Evolutionary conservation across 2,329 filamentous ascomycete genomes (phyloP).

Genomic region (Balansia obtecta): DNA sequence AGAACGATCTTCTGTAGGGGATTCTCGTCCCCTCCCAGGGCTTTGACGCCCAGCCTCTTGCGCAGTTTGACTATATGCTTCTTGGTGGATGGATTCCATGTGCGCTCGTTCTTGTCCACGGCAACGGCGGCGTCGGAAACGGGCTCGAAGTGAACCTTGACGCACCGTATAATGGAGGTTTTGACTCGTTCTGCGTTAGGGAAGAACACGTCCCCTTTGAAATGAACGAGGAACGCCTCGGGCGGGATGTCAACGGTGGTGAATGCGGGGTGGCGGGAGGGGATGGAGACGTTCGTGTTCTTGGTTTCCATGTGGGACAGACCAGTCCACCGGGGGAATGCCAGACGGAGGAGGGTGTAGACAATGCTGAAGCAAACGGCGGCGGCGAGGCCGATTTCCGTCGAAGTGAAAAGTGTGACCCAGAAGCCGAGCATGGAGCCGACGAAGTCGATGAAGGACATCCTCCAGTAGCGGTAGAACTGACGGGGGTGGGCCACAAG

Average conservation of each 20-base stretch:
- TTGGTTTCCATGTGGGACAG: slow-evolving; percentile 17
- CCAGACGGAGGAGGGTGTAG: slow-evolving; percentile 45
- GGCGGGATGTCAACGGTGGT: slow-evolving; percentile 21
- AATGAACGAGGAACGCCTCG: slow-evolving; percentile 43
- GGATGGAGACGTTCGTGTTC: slow-evolving; percentile 17
- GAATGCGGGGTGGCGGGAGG: slow-evolving; percentile 8
- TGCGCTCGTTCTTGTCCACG: slow-evolving; percentile 27
- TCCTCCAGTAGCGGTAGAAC: slow-evolving; percentile 53
- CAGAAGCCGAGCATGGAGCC: slow-evolving; percentile 52
- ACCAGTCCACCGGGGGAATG: slow-evolving; percentile 34
- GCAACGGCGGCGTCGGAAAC: slow-evolving; percentile 29
- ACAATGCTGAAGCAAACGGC: slow-evolving; percentile 52
- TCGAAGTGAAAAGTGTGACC: slow-evolving; percentile 48
- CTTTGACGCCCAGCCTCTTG: slow-evolving; percentile 20
- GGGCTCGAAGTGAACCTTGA: slow-evolving; percentile 28
- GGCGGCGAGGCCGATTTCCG: slow-evolving; percentile 45
- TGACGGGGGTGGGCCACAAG: slow-evolving; percentile 44
- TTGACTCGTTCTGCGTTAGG: slow-evolving; percentile 45
- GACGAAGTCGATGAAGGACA: slow-evolving; percentile 51
- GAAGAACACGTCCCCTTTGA: slow-evolving; percentile 47
- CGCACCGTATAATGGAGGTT: slow-evolving; percentile 32
- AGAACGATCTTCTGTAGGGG: slow-evolving; percentile 36
- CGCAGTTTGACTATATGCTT: slow-evolving; percentile 34
- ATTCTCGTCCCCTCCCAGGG: slow-evolving; percentile 19
- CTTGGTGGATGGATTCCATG: slow-evolving; percentile 41